Evolutionary conservation across 331 rosid species (phyloP), one percentile per base, ranked within the genome.

Genomic region (Quercus tomentella): DNA sequence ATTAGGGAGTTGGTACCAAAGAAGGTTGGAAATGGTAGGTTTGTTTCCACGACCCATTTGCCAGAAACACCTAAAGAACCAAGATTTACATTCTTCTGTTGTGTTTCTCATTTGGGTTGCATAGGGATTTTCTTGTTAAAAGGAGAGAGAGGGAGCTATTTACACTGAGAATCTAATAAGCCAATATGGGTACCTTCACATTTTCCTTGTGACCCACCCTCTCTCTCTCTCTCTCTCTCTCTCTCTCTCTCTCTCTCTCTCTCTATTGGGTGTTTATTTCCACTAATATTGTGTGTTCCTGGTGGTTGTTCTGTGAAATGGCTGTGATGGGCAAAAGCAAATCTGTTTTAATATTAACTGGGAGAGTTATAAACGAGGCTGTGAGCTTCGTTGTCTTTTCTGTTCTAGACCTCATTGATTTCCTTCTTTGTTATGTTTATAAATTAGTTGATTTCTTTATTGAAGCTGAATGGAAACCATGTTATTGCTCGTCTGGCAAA

Each of bases 391-490:
- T 93, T 3, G 84, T 69, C 16, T 96, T 96, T 76, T 83, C 90
- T 7, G 9, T 82, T 16, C 89, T 96, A 0, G 99, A 96, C 84
- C 76, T 96, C 0, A 2, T 96, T 0, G 98, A 93, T 77, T 83
- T 88, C 74, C 2, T 89, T 1, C 84, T 96, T 3, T 96, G 99
- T 37, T 87, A 89, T 43, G 16, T 82, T 2, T 96, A 89, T 82
- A 92, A 86, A 86, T 79, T 87, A 1, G 90, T 91, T 5, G 99
- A 96, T 72, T 86, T 92, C 86, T 76, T 91, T 76, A 28, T 93
- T 16, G 98, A 93, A 52, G 86, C 95, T 1, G 97, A 93, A 65
- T 86, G 91, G 89, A 89, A 89, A 80, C 89, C 97, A 2, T 96
- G 98, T 41, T 93, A 96, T 58, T 93, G 99, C 25, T 89, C 90